phyloP scores from a whole-genome alignment of 441 rosid genomes.

The Pelargonium citronellum region DNA sequence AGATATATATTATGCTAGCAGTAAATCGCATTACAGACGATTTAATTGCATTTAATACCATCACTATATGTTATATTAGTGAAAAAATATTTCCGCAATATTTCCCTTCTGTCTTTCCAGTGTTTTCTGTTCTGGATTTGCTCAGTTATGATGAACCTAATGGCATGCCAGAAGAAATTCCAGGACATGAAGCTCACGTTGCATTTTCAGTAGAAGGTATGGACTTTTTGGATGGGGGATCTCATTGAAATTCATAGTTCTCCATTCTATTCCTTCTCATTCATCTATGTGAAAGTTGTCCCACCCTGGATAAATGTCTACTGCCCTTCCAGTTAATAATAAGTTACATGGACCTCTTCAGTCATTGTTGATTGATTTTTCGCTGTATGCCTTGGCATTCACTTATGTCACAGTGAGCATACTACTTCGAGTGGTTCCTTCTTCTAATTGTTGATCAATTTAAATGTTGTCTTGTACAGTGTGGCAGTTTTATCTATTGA shows the following conservation, averaged over 20 bases:
- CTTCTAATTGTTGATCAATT: neutral
- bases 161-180: constrained; percentile 31
- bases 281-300: neutral
- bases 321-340: neutral
- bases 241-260: constrained; percentile 1
- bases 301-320: neutral
- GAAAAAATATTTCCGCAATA: neutral
- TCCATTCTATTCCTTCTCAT: neutral
- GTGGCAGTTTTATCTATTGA: too few relatives aligned
- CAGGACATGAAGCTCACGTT: constrained; percentile 57
- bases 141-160: constrained; percentile 53
- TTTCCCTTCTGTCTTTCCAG: constrained; percentile 32
- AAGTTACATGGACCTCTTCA: neutral
- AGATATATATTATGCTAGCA: too few relatives aligned
- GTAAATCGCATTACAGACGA: too few relatives aligned
- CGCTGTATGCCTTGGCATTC: neutral
- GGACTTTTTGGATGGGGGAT: constrained; percentile 9
- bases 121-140: constrained; percentile 61
- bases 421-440: neutral
- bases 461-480: neutral
- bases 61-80: too few relatives aligned
- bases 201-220: constrained; percentile 87
- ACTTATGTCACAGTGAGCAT: neutral
- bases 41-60: too few relatives aligned
- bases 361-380: neutral